Conservation (phyloP, 2,329 filamentous ascomycete species). For the Stagonosporopsis tanaceti region DNA sequence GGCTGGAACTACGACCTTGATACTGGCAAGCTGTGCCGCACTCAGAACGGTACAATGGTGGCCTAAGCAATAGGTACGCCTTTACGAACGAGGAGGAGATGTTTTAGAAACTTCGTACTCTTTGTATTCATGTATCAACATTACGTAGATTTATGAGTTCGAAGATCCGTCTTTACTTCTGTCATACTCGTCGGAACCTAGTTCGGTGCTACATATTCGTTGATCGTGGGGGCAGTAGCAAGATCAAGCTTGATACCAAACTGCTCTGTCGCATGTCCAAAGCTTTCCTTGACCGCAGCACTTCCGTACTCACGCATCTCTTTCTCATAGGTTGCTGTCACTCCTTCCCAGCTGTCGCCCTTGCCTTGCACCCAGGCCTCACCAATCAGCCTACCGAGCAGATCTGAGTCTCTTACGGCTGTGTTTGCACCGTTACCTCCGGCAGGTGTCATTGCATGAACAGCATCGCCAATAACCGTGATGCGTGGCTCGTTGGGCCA, state of each 20-base stretch:
- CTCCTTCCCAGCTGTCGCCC: constrained; percentile 36
- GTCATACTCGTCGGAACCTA: not conserved
- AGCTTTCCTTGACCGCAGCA: constrained; percentile 61
- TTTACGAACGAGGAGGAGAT: not conserved
- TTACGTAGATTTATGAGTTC: not conserved
- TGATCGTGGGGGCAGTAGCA: constrained; percentile 22
- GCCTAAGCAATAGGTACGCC: not conserved
- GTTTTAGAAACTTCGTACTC: not conserved
- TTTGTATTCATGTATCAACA: not conserved
- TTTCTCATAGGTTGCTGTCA: constrained; percentile 50
- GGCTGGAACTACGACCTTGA: constrained; percentile 34
- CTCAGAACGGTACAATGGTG: not conserved
- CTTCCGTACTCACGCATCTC: constrained; percentile 49
- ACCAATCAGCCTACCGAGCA: constrained; percentile 50
- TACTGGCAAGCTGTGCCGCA: constrained; percentile 26
- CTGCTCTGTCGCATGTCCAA: constrained; percentile 43
- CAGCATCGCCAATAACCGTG: constrained; percentile 56
- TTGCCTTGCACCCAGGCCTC: constrained; percentile 35
- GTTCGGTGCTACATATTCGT: constrained; percentile 32
- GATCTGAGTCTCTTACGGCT: constrained; percentile 53
- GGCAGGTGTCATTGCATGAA: constrained; percentile 57
- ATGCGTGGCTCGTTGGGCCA: constrained; percentile 66
- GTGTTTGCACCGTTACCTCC: constrained; percentile 58
- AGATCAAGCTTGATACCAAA: constrained; percentile 33
- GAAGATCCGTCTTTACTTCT: not conserved